Conservation (phyloP, 2,329 filamentous ascomycete species). For the Apiospora phragmitis region DNA sequence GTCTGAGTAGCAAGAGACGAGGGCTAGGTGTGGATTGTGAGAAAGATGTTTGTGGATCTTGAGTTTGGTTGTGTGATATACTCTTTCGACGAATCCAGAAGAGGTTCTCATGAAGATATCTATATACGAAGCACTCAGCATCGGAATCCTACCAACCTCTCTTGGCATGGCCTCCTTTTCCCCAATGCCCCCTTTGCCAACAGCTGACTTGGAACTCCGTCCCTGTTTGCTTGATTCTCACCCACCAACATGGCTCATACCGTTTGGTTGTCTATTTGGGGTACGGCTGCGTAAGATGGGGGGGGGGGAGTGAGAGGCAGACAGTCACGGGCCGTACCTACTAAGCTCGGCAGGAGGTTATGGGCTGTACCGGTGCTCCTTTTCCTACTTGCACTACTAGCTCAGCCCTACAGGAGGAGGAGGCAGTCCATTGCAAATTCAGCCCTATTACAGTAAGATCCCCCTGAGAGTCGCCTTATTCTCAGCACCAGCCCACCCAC, state of each 20-base stretch:
- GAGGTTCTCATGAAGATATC: neutral
- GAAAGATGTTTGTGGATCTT: neutral
- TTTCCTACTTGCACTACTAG: neutral
- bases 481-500: neutral
- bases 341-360: neutral
- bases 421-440: neutral
- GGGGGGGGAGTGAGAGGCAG: neutral
- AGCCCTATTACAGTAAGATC: neutral
- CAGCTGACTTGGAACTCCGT: neutral
- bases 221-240: neutral
- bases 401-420: neutral
- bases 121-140: neutral
- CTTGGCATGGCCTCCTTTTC: neutral
- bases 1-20: neutral
- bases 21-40: neutral
- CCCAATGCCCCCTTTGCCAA: neutral
- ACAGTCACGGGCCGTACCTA: neutral
- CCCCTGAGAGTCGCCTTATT: neutral
- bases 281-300: neutral
- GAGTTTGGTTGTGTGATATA: neutral
- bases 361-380: neutral
- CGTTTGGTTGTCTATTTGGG: neutral
- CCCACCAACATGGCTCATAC: neutral
- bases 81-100: neutral
- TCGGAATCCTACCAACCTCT: neutral